phyloP scores from a whole-genome alignment of 345 rosid genomes.

The Eutrema yunnanense region DNA sequence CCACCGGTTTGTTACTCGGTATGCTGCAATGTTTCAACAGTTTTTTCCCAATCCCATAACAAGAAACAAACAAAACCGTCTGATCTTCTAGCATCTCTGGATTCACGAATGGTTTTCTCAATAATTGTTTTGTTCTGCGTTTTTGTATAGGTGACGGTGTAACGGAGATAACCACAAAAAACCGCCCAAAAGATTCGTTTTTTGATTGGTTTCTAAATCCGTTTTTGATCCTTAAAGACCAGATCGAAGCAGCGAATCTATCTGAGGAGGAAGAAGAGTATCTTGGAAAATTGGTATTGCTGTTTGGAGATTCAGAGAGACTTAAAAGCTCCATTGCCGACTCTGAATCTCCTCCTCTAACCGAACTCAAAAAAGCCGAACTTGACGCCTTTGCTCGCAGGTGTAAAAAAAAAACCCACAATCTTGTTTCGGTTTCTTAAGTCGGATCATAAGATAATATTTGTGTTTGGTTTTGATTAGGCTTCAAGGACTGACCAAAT shows the following conservation, averaged over 20 bases:
- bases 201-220: conserved; percentile 95
- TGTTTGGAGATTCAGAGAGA: conserved; percentile 56
- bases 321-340: conserved; percentile 44
- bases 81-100: neutral
- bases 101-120: neutral
- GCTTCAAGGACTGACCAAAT: conserved; percentile 80
- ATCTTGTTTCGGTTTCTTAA: neutral
- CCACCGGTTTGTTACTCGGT: conserved; percentile 65
- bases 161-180: conserved; percentile 60
- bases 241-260: conserved; percentile 70
- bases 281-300: conserved; percentile 61
- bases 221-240: conserved; percentile 78
- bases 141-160: conserved; percentile 44
- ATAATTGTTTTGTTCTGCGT: neutral
- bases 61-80: neutral
- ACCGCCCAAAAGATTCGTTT: conserved; percentile 77
- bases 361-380: conserved; percentile 77
- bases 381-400: conserved; percentile 92
- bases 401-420: conserved; percentile 23
- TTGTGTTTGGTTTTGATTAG: conserved; percentile 27
- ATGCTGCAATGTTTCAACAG: conserved; percentile 24
- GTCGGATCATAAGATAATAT: too few relatives aligned
- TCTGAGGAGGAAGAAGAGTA: conserved; percentile 69
- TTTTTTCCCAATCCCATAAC: neutral
- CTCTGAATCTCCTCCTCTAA: conserved; percentile 49